Percentiles rank a stretch among this genome's conserved stretches.
Conservation (phyloP, 257 asterid genomes). For the Solanum sejunctum region DNA sequence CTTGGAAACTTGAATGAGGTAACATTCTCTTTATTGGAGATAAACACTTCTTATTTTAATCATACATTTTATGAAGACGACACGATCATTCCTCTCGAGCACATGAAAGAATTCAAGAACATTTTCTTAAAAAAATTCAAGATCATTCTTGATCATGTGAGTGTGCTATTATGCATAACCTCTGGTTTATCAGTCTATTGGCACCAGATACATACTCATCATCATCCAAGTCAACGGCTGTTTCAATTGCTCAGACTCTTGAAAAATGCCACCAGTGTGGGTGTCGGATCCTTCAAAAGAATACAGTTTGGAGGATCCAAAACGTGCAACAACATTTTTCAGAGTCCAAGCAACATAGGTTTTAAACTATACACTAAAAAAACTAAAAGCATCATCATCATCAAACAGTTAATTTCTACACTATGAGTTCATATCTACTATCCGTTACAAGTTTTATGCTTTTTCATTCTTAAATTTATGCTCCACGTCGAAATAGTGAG, state of each 20-base stretch:
- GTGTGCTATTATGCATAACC: background rate
- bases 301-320: accelerated
- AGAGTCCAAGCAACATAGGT: background rate
- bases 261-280: background rate
- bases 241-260: background rate
- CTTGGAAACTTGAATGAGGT: constrained; percentile 96
- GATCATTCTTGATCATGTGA: background rate
- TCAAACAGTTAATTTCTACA: background rate
- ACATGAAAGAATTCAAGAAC: background rate
- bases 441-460: too few relatives aligned
- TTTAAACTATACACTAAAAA: background rate
- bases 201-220: background rate
- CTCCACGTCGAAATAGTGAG: background rate
- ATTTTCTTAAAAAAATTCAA: background rate
- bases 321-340: accelerated
- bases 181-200: background rate
- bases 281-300: background rate
- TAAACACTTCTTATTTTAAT: background rate
- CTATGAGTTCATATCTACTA: background rate
- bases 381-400: background rate
- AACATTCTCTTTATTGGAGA: background rate
- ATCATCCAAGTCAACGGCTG: background rate
- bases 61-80: background rate
- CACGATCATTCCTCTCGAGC: background rate
- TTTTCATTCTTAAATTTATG: background rate